Evolutionary conservation across 2,329 filamentous ascomycete genomes (phyloP), one percentile per base, ranked within the genome.

Genomic region (Diatrype stigma): DNA sequence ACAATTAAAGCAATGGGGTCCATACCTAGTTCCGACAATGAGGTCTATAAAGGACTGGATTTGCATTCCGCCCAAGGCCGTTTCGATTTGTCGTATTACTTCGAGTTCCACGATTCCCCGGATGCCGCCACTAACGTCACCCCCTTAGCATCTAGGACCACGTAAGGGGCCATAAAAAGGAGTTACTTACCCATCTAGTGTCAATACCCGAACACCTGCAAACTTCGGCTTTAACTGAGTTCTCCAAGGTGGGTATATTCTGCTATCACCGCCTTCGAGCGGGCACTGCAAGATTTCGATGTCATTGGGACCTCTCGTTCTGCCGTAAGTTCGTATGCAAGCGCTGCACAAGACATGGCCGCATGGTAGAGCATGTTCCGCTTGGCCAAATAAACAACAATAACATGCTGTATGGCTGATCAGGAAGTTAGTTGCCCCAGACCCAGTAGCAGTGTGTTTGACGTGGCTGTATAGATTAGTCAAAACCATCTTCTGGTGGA

Each of bases 1-100:
- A 22, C 3, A 26, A 22, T 12, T 21, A 19, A 26, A 21, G 17
- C 14, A 23, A 40, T 6, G 16, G n/a, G 21, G 32, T 26, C 34
- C 57, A 19, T 60, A 70, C 63, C 67, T 69, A 35, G 71, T 73
- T 4, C 73, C 73, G 6, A 76, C 70, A 19, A 79, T 72, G 2
- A 78, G 65, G 51, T 79, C 76, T 51, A 79, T 77, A 59, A 78
- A 78, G 3, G 60, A 60, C 46, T 71, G 72, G 2, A 78, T 68
- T 0, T 68, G 66, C 2, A 78, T 54, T 5, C 63, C 60, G 2
- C 69, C 72, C 1, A 77, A 56, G 4, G 62, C 63, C 21, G 60
- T 60, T 53, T 78, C 70, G 10, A 79, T 67, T 4, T 61, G 58
- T 23, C 64, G 56, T 4, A 79, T 61, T 1, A 75, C 65, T 53